A percentile compares a stretch with the other conserved stretches of the same genome.
Evolutionary conservation across 2,329 filamentous ascomycete species (phyloP).

Genomic region (Pyricularia sp.): DNA sequence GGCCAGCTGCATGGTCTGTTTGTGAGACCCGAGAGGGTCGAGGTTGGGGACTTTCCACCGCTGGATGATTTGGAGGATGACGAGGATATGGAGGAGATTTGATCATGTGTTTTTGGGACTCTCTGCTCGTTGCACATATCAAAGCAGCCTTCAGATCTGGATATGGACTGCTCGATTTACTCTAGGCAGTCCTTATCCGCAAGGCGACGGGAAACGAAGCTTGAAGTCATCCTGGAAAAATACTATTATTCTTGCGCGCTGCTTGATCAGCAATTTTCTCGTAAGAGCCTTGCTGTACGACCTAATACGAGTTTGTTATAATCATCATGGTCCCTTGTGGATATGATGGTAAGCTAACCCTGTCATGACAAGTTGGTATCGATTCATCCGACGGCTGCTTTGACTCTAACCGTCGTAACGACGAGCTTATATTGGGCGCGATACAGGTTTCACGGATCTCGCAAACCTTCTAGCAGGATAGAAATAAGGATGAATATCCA

Average conservation of each 20-base stretch:
- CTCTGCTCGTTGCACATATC: background rate
- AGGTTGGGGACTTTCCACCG: slow-evolving; percentile 58
- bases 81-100: slow-evolving; percentile 68
- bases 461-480: background rate
- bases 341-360: background rate
- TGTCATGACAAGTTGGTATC: background rate
- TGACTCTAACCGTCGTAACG: background rate
- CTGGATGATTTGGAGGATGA: slow-evolving; percentile 64
- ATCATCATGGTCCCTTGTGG: background rate
- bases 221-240: background rate
- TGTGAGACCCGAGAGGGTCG: slow-evolving; percentile 64
- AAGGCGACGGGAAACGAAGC: background rate
- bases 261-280: background rate
- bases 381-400: background rate
- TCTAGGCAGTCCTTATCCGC: background rate
- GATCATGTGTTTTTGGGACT: slow-evolving; percentile 8
- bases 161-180: background rate
- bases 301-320: background rate
- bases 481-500: background rate
- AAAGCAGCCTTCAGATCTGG: background rate
- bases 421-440: background rate
- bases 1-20: slow-evolving; percentile 54
- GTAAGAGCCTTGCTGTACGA: background rate
- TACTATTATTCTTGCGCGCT: background rate
- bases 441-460: background rate